A percentile compares a stretch with the other conserved stretches of the same genome.
phyloP scores from a whole-genome alignment of 805 yeast species.

The Ogataea thermomethanolica region DNA sequence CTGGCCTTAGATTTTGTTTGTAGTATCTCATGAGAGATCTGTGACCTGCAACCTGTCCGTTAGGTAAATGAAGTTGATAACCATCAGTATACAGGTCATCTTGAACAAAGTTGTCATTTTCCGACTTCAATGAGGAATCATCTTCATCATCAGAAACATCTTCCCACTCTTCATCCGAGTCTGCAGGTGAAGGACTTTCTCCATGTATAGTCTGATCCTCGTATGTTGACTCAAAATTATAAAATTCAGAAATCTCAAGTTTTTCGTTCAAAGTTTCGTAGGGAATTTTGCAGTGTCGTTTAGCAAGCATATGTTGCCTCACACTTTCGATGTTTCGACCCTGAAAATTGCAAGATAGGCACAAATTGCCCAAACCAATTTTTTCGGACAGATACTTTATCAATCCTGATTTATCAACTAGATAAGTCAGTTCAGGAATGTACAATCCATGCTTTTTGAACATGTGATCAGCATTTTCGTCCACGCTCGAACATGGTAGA shows the following conservation, averaged over 20 bases:
- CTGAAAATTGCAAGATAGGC: slow-evolving; percentile 77
- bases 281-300: slow-evolving; percentile 86
- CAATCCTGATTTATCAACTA: slow-evolving; percentile 68
- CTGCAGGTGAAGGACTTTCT: slow-evolving; percentile 18
- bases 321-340: slow-evolving; percentile 85
- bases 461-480: slow-evolving; percentile 65
- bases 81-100: slow-evolving; percentile 40
- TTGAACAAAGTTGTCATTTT: slow-evolving; percentile 31
- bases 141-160: slow-evolving; percentile 30
- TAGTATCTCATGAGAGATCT: slow-evolving; percentile 68
- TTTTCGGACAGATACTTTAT: slow-evolving; percentile 74
- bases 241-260: slow-evolving; percentile 71
- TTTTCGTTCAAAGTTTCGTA: slow-evolving; percentile 80
- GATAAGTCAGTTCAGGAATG: slow-evolving; percentile 75
- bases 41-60: slow-evolving; percentile 80
- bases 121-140: slow-evolving; percentile 29
- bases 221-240: slow-evolving; percentile 74
- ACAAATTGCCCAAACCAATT: slow-evolving; percentile 77
- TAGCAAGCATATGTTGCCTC: slow-evolving; percentile 81
- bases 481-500: slow-evolving; percentile 35
- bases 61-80: slow-evolving; percentile 66
- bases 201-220: slow-evolving; percentile 27
- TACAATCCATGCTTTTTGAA: slow-evolving; percentile 76
- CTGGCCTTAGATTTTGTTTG: slow-evolving; percentile 59
- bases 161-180: slow-evolving; percentile 31